Percentiles rank a stretch among this genome's conserved stretches.
These are phyloP conservation scores for Phytophthora sansomeana DNA, from an alignment of 352 stramenopile species.

Conservation along the genomic window DNA sequence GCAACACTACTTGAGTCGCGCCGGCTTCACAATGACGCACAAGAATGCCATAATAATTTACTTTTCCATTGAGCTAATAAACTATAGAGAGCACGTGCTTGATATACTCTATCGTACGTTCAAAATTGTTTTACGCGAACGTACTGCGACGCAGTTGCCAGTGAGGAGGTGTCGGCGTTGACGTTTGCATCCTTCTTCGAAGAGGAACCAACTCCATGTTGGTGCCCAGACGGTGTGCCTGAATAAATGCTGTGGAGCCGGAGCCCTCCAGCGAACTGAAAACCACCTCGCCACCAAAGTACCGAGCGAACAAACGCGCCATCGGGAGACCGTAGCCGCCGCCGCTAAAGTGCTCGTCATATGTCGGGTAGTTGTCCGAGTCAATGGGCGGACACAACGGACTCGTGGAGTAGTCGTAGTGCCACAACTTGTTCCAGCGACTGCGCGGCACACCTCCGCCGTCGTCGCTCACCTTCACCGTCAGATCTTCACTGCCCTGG, in stretches of 20 bases:
- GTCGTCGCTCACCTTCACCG: constrained; percentile 98
- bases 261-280: constrained; percentile 99
- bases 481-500: constrained; percentile 94
- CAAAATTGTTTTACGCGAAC: constrained; percentile 6
- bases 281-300: constrained; percentile 98
- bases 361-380: constrained; percentile 75
- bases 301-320: constrained; percentile 93
- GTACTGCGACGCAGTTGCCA: constrained; percentile 19
- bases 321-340: constrained; percentile 95
- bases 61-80: constrained; percentile 20
- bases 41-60: constrained; percentile 9
- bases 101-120: background rate
- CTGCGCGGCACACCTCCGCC: constrained; percentile 96
- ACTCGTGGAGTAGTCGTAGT: constrained; percentile 98
- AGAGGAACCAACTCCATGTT: constrained; percentile 70
- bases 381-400: constrained; percentile 54
- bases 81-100: constrained; percentile 7
- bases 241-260: constrained; percentile 92
- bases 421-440: constrained; percentile 97
- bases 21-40: too few relatives aligned
- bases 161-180: constrained; percentile 8
- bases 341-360: constrained; percentile 89
- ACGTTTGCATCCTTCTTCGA: constrained; percentile 14
- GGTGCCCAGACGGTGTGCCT: constrained; percentile 71
- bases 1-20: background rate